Conservation (phyloP, 257 asterid genomes). For the Nicotiana knightiana region DNA sequence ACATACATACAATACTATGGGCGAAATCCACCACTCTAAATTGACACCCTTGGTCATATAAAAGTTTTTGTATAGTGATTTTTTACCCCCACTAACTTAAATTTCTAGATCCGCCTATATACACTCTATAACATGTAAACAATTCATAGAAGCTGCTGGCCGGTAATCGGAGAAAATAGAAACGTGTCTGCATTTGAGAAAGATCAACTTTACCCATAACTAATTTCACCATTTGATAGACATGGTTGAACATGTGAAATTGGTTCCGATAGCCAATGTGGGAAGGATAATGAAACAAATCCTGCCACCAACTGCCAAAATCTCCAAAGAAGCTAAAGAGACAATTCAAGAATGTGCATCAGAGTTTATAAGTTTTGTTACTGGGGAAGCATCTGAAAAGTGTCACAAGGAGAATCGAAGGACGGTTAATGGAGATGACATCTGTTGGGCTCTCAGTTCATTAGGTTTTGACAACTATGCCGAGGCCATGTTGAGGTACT, state of each 20-base stretch:
- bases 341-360: constrained; percentile 77
- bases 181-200: neutral
- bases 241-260: constrained; percentile 1
- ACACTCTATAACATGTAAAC: neutral
- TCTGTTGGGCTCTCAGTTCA: constrained; percentile 52
- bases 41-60: neutral
- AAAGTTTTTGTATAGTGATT: neutral
- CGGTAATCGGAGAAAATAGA: neutral
- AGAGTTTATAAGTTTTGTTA: constrained; percentile 64
- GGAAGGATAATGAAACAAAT: constrained; percentile 73
- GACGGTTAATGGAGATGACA: constrained; percentile 69
- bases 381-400: constrained; percentile 69
- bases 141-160: too few species aligned
- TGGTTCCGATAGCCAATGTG: constrained; percentile 67
- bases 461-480: constrained; percentile 65
- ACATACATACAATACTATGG: neutral
- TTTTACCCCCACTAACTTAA: neutral
- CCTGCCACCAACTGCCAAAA: constrained; percentile 55
- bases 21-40: neutral
- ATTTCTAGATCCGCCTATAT: neutral
- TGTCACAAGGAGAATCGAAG: constrained; percentile 59
- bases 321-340: constrained; percentile 72
- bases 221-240: neutral
- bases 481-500: constrained; percentile 46
- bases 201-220: neutral